Evolutionary conservation across 2,329 filamentous ascomycete genomes (phyloP).

Genomic region (Aspergillus brasiliensis): DNA sequence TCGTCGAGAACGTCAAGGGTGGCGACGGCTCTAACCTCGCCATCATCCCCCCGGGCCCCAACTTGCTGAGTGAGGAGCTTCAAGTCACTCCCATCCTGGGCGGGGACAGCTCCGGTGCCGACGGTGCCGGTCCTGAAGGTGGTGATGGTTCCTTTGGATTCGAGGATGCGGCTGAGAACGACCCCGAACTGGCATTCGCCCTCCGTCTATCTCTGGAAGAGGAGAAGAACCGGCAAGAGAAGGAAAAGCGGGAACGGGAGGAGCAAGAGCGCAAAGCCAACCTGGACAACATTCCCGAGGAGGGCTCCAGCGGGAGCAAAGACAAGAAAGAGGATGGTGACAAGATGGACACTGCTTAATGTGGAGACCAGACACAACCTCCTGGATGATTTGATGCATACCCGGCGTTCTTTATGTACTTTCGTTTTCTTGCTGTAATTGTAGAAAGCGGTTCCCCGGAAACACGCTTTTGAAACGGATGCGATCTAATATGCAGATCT

Average conservation of each 20-base stretch:
- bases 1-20: conserved; percentile 90
- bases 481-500: conserved; percentile 11
- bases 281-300: conserved; percentile 80
- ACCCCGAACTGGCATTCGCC: conserved; percentile 91
- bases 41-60: conserved; percentile 85
- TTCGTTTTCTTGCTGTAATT: conserved; percentile 19
- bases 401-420: conserved; percentile 36
- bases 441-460: conserved; percentile 17
- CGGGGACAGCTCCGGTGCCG: conserved; percentile 70
- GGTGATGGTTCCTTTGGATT: conserved; percentile 67
- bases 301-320: conserved; percentile 60
- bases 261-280: conserved; percentile 71
- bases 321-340: conserved; percentile 63
- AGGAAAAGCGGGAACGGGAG: conserved; percentile 75
- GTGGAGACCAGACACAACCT: conserved; percentile 20
- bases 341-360: conserved; percentile 88
- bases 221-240: conserved; percentile 90
- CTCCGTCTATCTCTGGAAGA: conserved; percentile 98
- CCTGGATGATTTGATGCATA: conserved; percentile 40
- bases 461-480: conserved; percentile 17
- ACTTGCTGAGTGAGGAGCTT: conserved; percentile 89
- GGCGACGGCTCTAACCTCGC: conserved; percentile 89
- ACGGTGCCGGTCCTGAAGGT: conserved; percentile 49
- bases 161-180: conserved; percentile 78
- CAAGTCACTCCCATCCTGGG: conserved; percentile 86